Evolutionary conservation across 768 basidiomycete species (phyloP).

Genomic region (Kwoniella botswanensis): DNA sequence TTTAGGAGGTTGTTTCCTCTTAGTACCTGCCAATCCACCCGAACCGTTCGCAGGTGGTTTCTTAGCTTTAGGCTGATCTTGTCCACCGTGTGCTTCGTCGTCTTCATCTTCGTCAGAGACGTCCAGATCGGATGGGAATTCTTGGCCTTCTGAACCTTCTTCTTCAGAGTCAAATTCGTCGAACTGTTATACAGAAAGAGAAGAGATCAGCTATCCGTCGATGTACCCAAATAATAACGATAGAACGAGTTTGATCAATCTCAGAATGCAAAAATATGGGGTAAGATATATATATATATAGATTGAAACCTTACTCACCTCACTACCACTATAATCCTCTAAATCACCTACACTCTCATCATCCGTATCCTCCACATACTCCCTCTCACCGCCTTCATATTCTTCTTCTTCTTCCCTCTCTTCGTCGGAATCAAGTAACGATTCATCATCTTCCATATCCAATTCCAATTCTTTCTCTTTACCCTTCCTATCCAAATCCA

Average conservation of each 20-base stretch:
- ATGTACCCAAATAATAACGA: no score
- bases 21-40: slow-evolving; percentile 24
- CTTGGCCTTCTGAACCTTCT: slow-evolving; percentile 49
- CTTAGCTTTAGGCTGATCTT: slow-evolving; percentile 65
- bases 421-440: slow-evolving; percentile 65
- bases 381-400: slow-evolving; percentile 64
- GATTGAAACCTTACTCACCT: slow-evolving; percentile 14
- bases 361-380: slow-evolving; percentile 67
- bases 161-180: slow-evolving; percentile 55
- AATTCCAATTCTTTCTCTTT: slow-evolving; percentile 60
- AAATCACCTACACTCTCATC: slow-evolving; percentile 79
- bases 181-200: slow-evolving; percentile 25
- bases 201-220: neutral
- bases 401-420: slow-evolving; percentile 60
- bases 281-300: neutral
- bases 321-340: slow-evolving; percentile 58
- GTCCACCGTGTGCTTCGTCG: slow-evolving; percentile 58
- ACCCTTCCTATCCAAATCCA: slow-evolving; percentile 71
- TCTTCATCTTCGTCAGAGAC: slow-evolving; percentile 60
- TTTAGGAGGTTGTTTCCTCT: slow-evolving; percentile 34
- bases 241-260: no score
- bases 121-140: slow-evolving; percentile 54
- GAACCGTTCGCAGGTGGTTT: slow-evolving; percentile 4
- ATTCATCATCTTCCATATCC: slow-evolving; percentile 62
- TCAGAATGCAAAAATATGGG: slow-evolving; percentile 1